Conservation (phyloP, 192 early-diverging fungal genomes). For the Backusella australiensis region DNA sequence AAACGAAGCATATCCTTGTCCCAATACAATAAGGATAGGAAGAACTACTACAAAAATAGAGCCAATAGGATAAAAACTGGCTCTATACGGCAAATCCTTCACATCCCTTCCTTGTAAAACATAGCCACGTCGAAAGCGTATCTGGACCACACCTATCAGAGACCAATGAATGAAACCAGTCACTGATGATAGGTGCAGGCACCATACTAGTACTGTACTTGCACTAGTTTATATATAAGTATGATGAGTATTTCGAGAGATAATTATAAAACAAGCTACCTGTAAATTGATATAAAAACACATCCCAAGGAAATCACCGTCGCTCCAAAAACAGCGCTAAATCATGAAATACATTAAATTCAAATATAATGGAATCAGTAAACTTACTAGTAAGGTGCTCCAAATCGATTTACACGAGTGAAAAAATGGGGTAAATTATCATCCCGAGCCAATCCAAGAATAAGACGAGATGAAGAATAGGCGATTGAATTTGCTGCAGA, state of each 20-base stretch:
- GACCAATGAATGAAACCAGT: conserved; percentile 2
- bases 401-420: conserved; percentile 46
- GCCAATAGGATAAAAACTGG: conserved; percentile 64
- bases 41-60: conserved; percentile 60
- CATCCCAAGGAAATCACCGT: conserved; percentile 50
- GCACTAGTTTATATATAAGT: conserved; percentile 53
- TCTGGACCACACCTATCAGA: conserved; percentile 75
- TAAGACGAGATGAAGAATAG: conserved; percentile 75
- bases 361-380: not conserved
- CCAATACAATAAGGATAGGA: conserved; percentile 58
- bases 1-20: conserved; percentile 55
- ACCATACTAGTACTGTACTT: conserved; percentile 28
- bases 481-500: conserved; percentile 77
- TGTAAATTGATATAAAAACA: conserved; percentile 49
- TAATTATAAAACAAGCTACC: not conserved
- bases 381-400: conserved; percentile 47
- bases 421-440: conserved; percentile 67
- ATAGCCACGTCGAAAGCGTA: conserved; percentile 78
- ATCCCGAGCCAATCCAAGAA: conserved; percentile 70
- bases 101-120: conserved; percentile 61
- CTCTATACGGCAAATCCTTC: conserved; percentile 61
- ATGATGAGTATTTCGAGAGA: no score
- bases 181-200: conserved; percentile 30
- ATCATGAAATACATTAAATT: no score
- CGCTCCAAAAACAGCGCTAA: conserved; percentile 46